Conservation (phyloP, 495 filamentous ascomycete species). For the Hypoxylon subgilvum region DNA sequence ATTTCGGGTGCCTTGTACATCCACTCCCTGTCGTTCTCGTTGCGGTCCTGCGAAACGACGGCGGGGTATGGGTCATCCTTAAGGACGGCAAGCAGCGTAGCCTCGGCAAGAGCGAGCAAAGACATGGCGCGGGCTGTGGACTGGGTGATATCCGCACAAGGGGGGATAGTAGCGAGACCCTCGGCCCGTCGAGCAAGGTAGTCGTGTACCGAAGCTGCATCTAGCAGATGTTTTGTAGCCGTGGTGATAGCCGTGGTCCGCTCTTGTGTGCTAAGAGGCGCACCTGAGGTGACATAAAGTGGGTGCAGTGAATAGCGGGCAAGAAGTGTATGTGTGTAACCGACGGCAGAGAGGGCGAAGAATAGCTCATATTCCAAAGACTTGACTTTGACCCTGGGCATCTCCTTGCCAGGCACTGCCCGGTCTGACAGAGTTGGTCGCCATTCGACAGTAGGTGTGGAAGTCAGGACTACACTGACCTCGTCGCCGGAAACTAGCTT, state of each 20-base stretch:
- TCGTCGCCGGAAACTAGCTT: constrained; percentile 59
- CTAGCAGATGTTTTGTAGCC: constrained; percentile 78
- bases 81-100: constrained; percentile 84
- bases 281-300: constrained; percentile 58
- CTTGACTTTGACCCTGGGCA: constrained; percentile 66
- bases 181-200: constrained; percentile 63
- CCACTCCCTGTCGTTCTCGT: constrained; percentile 84
- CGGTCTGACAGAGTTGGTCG: constrained; percentile 72
- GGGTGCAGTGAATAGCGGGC: constrained; percentile 64
- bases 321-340: constrained; percentile 71
- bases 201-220: constrained; percentile 76
- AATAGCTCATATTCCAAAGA: constrained; percentile 84
- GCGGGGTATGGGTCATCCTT: constrained; percentile 94
- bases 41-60: constrained; percentile 74
- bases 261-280: constrained; percentile 66
- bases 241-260: constrained; percentile 71
- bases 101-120: constrained; percentile 79
- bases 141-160: constrained; percentile 67
- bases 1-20: constrained; percentile 88
- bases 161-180: constrained; percentile 38
- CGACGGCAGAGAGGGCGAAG: constrained; percentile 78
- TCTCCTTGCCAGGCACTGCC: constrained; percentile 62
- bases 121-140: constrained; percentile 72
- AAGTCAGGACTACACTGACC: constrained; percentile 63
- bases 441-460: constrained; percentile 74